These are phyloP conservation scores for Huiozyma naganishii DNA, from an alignment of 805 yeast species.

Conservation along the genomic window DNA sequence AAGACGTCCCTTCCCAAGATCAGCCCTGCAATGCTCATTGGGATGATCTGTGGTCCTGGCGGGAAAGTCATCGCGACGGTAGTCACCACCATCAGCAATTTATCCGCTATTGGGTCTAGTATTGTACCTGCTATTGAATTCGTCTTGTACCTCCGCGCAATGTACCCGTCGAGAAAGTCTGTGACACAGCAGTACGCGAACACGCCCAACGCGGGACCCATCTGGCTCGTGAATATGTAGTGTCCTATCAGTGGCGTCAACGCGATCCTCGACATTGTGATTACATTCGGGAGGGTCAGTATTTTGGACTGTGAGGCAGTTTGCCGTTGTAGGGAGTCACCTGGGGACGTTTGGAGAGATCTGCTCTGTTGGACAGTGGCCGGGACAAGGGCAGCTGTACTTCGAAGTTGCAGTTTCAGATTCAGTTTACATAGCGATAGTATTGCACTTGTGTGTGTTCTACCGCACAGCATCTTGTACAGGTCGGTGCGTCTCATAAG, in stretches of 20 bases:
- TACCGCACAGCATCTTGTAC: too few relatives aligned
- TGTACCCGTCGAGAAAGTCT: constrained; percentile 83
- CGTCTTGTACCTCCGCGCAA: constrained; percentile 73
- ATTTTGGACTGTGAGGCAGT: background rate
- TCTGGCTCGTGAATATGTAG: constrained; percentile 52
- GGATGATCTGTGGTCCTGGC: constrained; percentile 49
- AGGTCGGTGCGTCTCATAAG: too few relatives aligned
- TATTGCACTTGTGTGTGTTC: too few relatives aligned
- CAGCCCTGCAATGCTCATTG: constrained; percentile 51
- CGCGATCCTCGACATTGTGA: constrained; percentile 71
- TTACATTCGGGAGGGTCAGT: constrained; percentile 55
- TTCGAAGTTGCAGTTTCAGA: too few relatives aligned
- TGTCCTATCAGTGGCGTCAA: constrained; percentile 82
- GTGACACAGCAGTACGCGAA: constrained; percentile 83
- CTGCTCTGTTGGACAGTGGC: too few relatives aligned
- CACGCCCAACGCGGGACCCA: constrained; percentile 54
- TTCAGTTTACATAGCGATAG: too few relatives aligned
- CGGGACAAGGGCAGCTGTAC: too few relatives aligned
- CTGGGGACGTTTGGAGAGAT: too few relatives aligned
- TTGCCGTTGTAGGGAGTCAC: background rate
- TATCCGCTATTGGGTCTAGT: constrained; percentile 93
- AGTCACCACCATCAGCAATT: constrained; percentile 75
- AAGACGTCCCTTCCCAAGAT: constrained; percentile 79
- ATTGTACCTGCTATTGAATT: constrained; percentile 80
- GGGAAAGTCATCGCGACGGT: constrained; percentile 59